phyloP scores from a whole-genome alignment of 2,329 filamentous ascomycete species.

The Stemphylium lycopersici region DNA sequence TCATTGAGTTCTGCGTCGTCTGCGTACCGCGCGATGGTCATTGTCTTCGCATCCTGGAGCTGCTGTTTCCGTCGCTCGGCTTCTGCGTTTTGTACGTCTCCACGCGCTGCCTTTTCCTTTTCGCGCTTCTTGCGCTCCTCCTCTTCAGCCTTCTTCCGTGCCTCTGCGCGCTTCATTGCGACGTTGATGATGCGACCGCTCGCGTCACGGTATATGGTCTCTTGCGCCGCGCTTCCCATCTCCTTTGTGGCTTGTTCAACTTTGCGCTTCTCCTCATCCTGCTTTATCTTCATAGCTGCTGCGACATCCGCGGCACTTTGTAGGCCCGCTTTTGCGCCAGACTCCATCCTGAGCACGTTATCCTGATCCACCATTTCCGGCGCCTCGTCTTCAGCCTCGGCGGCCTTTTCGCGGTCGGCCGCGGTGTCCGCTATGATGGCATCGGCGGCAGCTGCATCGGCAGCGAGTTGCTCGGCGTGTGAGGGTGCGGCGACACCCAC shows the following conservation, averaged over 20 bases:
- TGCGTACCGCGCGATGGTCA: constrained; percentile 78
- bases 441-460: constrained; percentile 76
- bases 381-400: constrained; percentile 54
- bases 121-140: constrained; percentile 68
- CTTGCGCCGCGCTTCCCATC: constrained; percentile 54
- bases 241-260: constrained; percentile 49
- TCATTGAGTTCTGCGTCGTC: constrained; percentile 88
- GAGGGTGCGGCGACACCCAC: constrained; percentile 62
- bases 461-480: constrained; percentile 66
- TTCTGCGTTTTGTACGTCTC: constrained; percentile 80
- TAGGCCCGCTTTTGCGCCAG: constrained; percentile 84
- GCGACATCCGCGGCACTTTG: constrained; percentile 80
- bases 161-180: constrained; percentile 86
- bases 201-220: constrained; percentile 95
- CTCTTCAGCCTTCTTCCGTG: constrained; percentile 77
- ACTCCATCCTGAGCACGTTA: constrained; percentile 72
- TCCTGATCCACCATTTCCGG: constrained; percentile 47
- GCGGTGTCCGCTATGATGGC: constrained; percentile 76
- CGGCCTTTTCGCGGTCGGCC: constrained; percentile 62
- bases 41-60: constrained; percentile 79
- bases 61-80: constrained; percentile 68
- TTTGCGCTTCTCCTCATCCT: constrained; percentile 65
- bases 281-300: constrained; percentile 63
- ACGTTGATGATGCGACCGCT: constrained; percentile 94
- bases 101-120: constrained; percentile 74